Conservation (phyloP, 768 basidiomycete species). For the Boletus reticulatus region DNA sequence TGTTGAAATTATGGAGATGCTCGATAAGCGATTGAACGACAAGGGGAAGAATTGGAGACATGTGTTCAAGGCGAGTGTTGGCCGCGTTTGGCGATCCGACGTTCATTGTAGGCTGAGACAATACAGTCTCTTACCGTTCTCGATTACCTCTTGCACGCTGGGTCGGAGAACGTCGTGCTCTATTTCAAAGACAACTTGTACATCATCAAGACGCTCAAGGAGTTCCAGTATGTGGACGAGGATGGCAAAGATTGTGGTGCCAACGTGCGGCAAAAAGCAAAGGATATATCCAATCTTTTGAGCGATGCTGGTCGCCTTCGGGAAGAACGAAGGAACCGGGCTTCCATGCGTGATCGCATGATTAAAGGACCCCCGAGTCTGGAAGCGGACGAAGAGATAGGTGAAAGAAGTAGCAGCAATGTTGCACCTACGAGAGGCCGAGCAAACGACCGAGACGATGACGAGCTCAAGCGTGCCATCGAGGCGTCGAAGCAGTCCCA, state of each 20-base stretch:
- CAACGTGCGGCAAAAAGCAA: constrained; percentile 97
- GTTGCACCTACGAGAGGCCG: constrained; percentile 19
- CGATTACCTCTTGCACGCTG: constrained; percentile 94
- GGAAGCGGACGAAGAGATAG: constrained; percentile 31
- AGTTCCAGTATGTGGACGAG: constrained; percentile 96
- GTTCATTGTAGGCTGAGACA: constrained; percentile 8
- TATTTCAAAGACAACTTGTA: constrained; percentile 98
- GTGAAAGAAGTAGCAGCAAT: neutral
- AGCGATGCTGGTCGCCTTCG: constrained; percentile 82
- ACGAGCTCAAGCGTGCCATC: constrained; percentile 82
- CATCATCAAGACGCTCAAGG: constrained; percentile 97
- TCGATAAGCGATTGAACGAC: constrained; percentile 97
- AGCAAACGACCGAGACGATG: constrained; percentile 58
- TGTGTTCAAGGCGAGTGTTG: constrained; percentile 82
- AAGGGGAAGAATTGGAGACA: constrained; percentile 99
- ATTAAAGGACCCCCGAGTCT: constrained; percentile 52
- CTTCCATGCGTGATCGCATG: constrained; percentile 96
- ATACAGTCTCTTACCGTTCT: constrained; percentile 83
- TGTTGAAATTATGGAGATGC: constrained; percentile 99
- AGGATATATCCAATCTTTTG: constrained; percentile 94
- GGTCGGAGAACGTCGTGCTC: constrained; percentile 97
- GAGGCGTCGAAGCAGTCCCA: constrained; percentile 81
- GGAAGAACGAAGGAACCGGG: constrained; percentile 79
- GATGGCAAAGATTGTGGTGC: constrained; percentile 96
- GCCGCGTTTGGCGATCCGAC: neutral